Conservation (phyloP, 495 filamentous ascomycete species). For the Recurvomyces mirabilis region DNA sequence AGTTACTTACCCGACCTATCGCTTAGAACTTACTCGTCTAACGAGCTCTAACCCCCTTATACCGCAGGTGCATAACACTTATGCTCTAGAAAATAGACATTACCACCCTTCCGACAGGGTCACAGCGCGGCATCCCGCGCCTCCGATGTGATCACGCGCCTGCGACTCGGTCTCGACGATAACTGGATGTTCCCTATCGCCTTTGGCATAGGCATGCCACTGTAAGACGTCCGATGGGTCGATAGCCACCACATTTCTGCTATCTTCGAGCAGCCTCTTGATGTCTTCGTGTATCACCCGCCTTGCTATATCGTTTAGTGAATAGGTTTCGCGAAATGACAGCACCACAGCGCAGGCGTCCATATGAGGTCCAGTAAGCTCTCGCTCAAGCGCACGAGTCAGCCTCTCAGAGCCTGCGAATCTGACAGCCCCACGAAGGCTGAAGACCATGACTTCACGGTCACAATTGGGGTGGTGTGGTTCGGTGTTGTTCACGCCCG, state of each 20-base stretch:
- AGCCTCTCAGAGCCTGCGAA: neutral
- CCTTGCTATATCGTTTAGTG: neutral
- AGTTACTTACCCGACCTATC: no score
- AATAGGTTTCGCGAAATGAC: neutral
- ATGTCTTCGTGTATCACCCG: neutral
- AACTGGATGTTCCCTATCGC: neutral
- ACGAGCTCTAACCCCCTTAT: no score
- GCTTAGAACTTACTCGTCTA: no score
- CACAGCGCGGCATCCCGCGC: neutral
- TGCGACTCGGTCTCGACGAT: neutral
- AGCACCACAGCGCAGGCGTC: neutral
- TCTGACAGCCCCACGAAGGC: neutral
- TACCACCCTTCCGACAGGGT: neutral
- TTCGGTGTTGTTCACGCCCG: neutral
- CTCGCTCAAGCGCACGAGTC: neutral
- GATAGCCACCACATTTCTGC: neutral
- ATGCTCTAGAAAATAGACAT: no score
- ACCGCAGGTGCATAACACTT: no score
- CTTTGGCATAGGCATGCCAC: neutral
- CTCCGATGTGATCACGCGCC: neutral
- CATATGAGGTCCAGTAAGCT: neutral
- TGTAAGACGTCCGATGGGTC: neutral
- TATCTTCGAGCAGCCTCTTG: neutral
- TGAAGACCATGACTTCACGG: neutral
- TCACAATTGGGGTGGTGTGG: neutral